Percentiles rank a stretch among this genome's conserved stretches.
These are phyloP conservation scores for Hymenotorrendiella dingleyae DNA, from an alignment of 2,329 filamentous ascomycete genomes.

Conservation along the genomic window DNA sequence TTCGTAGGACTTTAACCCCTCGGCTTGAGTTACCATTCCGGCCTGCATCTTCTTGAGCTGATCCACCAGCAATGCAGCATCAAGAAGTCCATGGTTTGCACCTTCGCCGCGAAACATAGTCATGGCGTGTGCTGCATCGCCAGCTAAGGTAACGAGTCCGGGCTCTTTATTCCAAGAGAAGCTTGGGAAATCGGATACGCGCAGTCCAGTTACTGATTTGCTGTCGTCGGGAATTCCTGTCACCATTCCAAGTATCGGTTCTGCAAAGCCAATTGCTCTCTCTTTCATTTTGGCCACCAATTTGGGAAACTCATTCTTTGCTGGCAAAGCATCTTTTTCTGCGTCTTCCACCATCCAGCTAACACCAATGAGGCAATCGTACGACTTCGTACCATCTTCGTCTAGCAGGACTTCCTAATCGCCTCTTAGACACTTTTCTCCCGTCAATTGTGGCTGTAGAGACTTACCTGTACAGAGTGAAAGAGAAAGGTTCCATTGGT, in stretches of 20 bases:
- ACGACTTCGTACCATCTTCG: constrained; percentile 33
- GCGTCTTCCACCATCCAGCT: constrained; percentile 38
- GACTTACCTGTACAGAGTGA: constrained; percentile 37
- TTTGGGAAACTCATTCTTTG: constrained; percentile 27
- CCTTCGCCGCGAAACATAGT: constrained; percentile 46
- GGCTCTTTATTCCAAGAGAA: constrained; percentile 28
- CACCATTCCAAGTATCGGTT: constrained; percentile 39
- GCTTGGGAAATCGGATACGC: constrained; percentile 31
- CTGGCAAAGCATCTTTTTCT: constrained; percentile 31
- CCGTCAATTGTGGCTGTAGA: background rate
- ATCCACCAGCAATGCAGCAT: constrained; percentile 42
- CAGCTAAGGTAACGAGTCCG: constrained; percentile 28
- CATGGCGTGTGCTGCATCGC: constrained; percentile 33
- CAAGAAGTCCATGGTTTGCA: constrained; percentile 50
- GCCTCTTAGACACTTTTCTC: background rate
- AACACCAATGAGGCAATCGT: constrained; percentile 40
- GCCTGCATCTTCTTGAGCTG: constrained; percentile 15
- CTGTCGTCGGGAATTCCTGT: constrained; percentile 38
- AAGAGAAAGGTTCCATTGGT: constrained; percentile 44
- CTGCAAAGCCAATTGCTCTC: constrained; percentile 33
- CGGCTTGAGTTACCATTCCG: constrained; percentile 22
- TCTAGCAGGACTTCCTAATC: constrained; percentile 33
- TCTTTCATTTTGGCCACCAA: constrained; percentile 36
- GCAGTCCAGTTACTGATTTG: constrained; percentile 27
- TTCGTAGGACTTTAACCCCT: constrained; percentile 43